Conservation (phyloP, 2,329 filamentous ascomycete species). For the Hypoxylon sp. region DNA sequence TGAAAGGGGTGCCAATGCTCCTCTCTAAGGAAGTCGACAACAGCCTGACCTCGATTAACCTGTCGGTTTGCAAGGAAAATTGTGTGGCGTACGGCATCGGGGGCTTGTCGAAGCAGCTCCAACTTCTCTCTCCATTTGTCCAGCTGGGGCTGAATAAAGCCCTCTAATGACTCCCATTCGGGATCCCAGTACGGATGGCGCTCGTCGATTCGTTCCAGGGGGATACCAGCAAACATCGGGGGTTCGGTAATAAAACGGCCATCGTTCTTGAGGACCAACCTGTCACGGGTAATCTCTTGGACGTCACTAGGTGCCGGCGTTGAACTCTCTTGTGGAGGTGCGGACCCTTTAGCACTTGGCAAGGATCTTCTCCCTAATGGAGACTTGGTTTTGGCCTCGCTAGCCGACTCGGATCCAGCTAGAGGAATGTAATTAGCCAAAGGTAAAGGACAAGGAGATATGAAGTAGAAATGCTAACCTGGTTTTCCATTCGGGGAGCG, state of each 20-base stretch:
- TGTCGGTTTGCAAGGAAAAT: conserved; percentile 67
- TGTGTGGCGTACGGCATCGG: conserved; percentile 51
- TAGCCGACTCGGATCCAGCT: conserved; percentile 39
- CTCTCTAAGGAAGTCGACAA: conserved; percentile 64
- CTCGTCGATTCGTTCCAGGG: conserved; percentile 62
- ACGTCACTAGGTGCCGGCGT: conserved; percentile 33
- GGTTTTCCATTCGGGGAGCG: conserved; percentile 36
- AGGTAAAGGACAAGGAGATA: neutral
- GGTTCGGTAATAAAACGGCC: conserved; percentile 63
- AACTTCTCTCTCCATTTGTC: conserved; percentile 63
- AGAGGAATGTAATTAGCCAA: conserved; percentile 32
- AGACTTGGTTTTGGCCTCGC: conserved; percentile 45
- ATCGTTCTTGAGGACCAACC: conserved; percentile 61
- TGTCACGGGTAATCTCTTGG: conserved; percentile 60
- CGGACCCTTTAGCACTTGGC: conserved; percentile 46
- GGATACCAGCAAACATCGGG: conserved; percentile 64
- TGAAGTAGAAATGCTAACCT: conserved; percentile 21
- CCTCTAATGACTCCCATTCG: conserved; percentile 62
- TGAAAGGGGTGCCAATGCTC: conserved; percentile 69
- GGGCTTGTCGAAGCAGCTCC: conserved; percentile 45
- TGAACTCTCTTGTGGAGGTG: conserved; percentile 41
- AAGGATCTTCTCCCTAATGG: conserved; percentile 49
- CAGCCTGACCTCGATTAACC: conserved; percentile 65
- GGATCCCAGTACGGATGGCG: conserved; percentile 68
- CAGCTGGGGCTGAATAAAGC: conserved; percentile 57